Evolutionary conservation across 1,284 basidiomycete species (phyloP).

Genomic region (Moesziomyces globuligerus): DNA sequence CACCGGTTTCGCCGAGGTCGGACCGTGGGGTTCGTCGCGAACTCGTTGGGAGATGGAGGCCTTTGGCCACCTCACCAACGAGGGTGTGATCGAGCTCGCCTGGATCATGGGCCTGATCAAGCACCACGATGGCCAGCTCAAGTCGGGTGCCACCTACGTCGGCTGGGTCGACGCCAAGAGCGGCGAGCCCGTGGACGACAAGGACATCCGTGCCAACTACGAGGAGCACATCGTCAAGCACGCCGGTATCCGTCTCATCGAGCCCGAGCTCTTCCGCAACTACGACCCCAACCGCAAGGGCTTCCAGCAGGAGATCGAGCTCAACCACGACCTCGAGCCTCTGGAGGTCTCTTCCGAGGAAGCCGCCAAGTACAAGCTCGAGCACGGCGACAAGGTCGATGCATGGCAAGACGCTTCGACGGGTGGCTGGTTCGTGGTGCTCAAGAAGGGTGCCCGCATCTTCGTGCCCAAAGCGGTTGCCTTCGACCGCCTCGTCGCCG

Average conservation of each 20-base stretch:
- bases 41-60: conserved; percentile 87
- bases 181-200: conserved; percentile 97
- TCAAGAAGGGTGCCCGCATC: conserved; percentile 97
- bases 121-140: conserved; percentile 95
- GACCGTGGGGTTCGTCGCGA: conserved; percentile 97
- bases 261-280: conserved; percentile 95
- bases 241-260: conserved; percentile 94
- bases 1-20: conserved; percentile 96
- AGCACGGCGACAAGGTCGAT: conserved; percentile 96
- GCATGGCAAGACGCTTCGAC: conserved; percentile 85
- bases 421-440: conserved; percentile 90
- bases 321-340: conserved; percentile 94
- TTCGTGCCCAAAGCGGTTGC: conserved; percentile 93
- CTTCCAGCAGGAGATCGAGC: conserved; percentile 96
- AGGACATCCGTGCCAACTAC: conserved; percentile 91
- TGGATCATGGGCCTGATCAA: conserved; percentile 99
- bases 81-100: conserved; percentile 98
- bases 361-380: conserved; percentile 92
- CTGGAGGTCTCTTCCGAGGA: conserved; percentile 91
- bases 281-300: conserved; percentile 97
- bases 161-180: conserved; percentile 97
- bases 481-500: conserved; percentile 93
- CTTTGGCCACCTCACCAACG: conserved; percentile 72
- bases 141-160: conserved; percentile 81
- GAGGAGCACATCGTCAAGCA: conserved; percentile 93